Evolutionary conservation across 2,329 filamentous ascomycete species (phyloP).

Genomic region (Nemania sp.): DNA sequence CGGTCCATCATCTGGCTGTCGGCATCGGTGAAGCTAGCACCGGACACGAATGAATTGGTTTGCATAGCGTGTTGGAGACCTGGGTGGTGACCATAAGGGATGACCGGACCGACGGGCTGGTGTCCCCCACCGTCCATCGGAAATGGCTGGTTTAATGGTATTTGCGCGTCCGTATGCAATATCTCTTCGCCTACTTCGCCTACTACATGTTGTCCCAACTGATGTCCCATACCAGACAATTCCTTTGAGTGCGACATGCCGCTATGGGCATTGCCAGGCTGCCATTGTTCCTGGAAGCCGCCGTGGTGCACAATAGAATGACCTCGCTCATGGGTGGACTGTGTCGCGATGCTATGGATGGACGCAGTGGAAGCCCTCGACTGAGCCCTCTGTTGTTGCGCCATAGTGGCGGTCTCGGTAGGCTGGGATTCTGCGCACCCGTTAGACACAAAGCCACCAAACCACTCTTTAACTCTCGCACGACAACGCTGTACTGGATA

Average conservation of each 20-base stretch:
- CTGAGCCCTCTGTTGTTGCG: slow-evolving; percentile 48
- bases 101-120: slow-evolving; percentile 48
- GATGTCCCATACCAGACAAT: slow-evolving; percentile 41
- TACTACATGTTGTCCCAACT: slow-evolving; percentile 46
- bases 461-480: background rate
- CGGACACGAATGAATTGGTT: slow-evolving; percentile 55
- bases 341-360: slow-evolving; percentile 57
- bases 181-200: slow-evolving; percentile 63
- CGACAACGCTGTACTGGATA: background rate
- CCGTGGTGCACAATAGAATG: slow-evolving; percentile 43
- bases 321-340: slow-evolving; percentile 54
- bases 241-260: slow-evolving; percentile 44
- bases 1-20: slow-evolving; percentile 64
- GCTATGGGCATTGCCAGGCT: slow-evolving; percentile 47
- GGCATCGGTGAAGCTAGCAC: slow-evolving; percentile 58
- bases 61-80: slow-evolving; percentile 55
- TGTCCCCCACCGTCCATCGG: slow-evolving; percentile 55
- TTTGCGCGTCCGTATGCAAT: slow-evolving; percentile 59
- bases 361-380: slow-evolving; percentile 61
- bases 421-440: slow-evolving; percentile 33
- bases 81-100: slow-evolving; percentile 49
- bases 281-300: slow-evolving; percentile 56
- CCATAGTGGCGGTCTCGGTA: slow-evolving; percentile 42
- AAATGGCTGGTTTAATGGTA: slow-evolving; percentile 55
- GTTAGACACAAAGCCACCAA: slow-evolving; percentile 24